A percentile compares a stretch with the other conserved stretches of the same genome.
Evolutionary conservation across 2,329 filamentous ascomycete genomes (phyloP).

Genomic region (Tympanopsis confertula): DNA sequence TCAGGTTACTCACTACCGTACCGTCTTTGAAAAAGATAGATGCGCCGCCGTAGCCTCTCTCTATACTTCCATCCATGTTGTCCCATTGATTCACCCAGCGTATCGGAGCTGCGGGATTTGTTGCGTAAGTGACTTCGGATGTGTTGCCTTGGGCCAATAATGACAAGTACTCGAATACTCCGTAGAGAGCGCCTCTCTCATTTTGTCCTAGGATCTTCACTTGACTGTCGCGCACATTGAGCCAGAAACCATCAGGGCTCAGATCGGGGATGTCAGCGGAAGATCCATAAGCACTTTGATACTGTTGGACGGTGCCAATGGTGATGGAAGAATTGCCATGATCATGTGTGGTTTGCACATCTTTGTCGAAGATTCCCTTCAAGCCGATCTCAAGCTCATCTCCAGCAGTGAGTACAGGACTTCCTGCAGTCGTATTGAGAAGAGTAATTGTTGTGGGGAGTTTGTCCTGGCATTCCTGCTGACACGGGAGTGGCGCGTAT

Average conservation of each 20-base stretch:
- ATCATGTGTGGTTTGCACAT: constrained; percentile 19
- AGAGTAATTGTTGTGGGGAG: constrained; percentile 36
- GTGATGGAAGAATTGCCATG: constrained; percentile 22
- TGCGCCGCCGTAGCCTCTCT: constrained; percentile 54
- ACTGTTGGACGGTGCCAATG: constrained; percentile 34
- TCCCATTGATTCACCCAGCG: constrained; percentile 68
- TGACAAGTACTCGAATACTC: constrained; percentile 57
- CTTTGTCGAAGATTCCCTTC: constrained; percentile 39
- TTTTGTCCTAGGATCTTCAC: constrained; percentile 53
- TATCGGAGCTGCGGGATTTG: constrained; percentile 47
- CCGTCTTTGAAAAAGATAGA: constrained; percentile 59
- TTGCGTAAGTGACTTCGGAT: constrained; percentile 29
- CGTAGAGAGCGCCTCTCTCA: constrained; percentile 57
- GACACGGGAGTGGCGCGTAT: constrained; percentile 40
- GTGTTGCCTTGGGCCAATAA: constrained; percentile 49
- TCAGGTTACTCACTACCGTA: constrained; percentile 41
- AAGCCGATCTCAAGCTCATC: constrained; percentile 47
- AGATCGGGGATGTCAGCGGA: constrained; percentile 23
- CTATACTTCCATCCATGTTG: constrained; percentile 56
- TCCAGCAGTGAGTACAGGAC: constrained; percentile 47
- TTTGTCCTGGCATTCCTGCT: constrained; percentile 19
- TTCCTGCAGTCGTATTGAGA: constrained; percentile 38
- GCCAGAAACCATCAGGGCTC: constrained; percentile 48
- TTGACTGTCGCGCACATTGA: constrained; percentile 30
- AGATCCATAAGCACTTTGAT: constrained; percentile 20